phyloP scores from a whole-genome alignment of 768 basidiomycete species.

The Rhizopogon sp. region DNA sequence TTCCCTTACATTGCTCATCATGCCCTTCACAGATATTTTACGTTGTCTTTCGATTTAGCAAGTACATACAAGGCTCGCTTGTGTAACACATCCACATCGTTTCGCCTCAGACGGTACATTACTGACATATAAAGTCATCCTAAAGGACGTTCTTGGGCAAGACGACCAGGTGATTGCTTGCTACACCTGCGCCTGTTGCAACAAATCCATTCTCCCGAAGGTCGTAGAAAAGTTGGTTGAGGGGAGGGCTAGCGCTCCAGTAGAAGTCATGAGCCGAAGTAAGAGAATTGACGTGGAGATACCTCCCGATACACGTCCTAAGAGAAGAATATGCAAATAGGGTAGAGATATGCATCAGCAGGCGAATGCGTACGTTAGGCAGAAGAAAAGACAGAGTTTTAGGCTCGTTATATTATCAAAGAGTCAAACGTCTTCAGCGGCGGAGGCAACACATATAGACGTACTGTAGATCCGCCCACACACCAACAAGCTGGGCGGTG shows the following conservation, averaged over 20 bases:
- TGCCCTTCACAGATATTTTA: no score
- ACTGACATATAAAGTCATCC: no score
- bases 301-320: constrained; percentile 65
- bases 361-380: constrained; percentile 55
- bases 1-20: no score
- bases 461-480: constrained; percentile 75
- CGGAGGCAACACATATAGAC: constrained; percentile 17
- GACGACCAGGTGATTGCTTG: constrained; percentile 60
- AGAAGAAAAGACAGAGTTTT: constrained; percentile 69
- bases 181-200: constrained; percentile 60
- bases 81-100: no score
- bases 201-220: constrained; percentile 75
- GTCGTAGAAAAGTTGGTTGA: constrained; percentile 59
- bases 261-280: constrained; percentile 66
- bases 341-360: constrained; percentile 57
- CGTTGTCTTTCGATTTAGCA: no score
- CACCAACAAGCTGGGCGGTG: constrained; percentile 65
- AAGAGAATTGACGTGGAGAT: constrained; percentile 74
- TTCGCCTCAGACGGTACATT: no score
- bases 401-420: constrained; percentile 45
- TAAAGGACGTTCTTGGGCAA: constrained; percentile 19
- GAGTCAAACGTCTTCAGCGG: neutral
- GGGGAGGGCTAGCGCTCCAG: constrained; percentile 45
- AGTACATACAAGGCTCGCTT: no score
- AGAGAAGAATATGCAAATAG: constrained; percentile 51